A percentile compares a stretch with the other conserved stretches of the same genome.
These are phyloP conservation scores for Rubroboletus pulcherrimus DNA, from an alignment of 768 basidiomycete genomes.

Conservation along the genomic window DNA sequence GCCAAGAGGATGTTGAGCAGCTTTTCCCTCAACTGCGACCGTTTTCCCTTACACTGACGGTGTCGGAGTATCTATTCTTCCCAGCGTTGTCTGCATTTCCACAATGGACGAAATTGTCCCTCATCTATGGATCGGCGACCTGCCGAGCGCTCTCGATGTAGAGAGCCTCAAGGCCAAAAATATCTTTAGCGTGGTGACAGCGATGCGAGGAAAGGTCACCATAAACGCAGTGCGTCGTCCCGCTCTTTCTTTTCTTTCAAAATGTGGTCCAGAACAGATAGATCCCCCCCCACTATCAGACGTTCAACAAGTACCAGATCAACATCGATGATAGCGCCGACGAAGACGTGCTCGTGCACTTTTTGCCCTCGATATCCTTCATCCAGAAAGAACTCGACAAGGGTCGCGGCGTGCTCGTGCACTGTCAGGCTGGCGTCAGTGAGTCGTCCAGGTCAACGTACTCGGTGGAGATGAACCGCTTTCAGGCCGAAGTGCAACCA, in stretches of 20 bases:
- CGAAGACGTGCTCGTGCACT: conserved; percentile 73
- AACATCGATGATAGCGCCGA: conserved; percentile 72
- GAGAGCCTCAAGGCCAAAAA: conserved; percentile 59
- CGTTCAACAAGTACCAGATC: conserved; percentile 76
- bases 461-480: conserved; percentile 5
- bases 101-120: conserved; percentile 76
- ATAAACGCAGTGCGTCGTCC: conserved; percentile 53
- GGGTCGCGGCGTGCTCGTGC: conserved; percentile 75
- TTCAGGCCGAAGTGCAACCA: conserved; percentile 76
- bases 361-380: conserved; percentile 78
- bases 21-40: background rate
- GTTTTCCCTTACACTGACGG: background rate
- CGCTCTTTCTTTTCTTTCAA: background rate
- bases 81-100: no score
- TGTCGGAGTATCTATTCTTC: background rate
- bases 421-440: conserved; percentile 91
- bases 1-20: background rate
- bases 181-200: conserved; percentile 73
- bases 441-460: conserved; percentile 30
- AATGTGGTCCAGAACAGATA: background rate
- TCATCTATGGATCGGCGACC: conserved; percentile 82
- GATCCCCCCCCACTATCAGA: conserved; percentile 39
- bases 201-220: conserved; percentile 64
- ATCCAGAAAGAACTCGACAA: conserved; percentile 77
- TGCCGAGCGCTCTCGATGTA: conserved; percentile 64